Evolutionary conservation across 768 basidiomycete species (phyloP), one percentile per base, ranked within the genome.

Genomic region (Leucosporidium yakuticum): DNA sequence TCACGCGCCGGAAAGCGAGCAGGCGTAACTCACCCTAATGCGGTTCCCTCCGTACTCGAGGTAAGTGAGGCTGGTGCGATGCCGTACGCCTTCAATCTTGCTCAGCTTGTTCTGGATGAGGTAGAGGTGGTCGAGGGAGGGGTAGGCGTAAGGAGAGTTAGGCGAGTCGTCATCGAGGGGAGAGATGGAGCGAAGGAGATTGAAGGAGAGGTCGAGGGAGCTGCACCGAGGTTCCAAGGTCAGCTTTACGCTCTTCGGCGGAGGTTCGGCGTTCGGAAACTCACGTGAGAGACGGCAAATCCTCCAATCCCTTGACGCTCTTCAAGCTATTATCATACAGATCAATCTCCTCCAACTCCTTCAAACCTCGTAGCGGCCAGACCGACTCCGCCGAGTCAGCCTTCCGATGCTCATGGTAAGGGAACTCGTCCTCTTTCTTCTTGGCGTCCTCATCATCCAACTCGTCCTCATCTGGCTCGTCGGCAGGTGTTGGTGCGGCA

Each of bases 81-180:
- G 48, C 82, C 84, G 82, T 2, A 97, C 81, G 15, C 86, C 84
- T 9, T 83, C 82, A 65, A 99, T 91, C 70, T 84, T 84, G 21
- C 85, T 85, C 75, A 98, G 95, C 79, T 88, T 89, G 80, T 99
- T 97, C 79, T 99, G 96, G 7, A 99, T 91, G 74, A 99, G 91
- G 80, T 94, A 99, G 32, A 94, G 82, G 0, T 88, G 90, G 48
- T 83, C 80, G 39, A 99, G 82, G 6, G 77, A 56, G 7, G 63
- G 76, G 62, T 77, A 73, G 8, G 64, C 68, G 27, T 84, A 83
- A 5, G 79, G 80, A 4, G 95, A 82, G 63, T 81, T 77, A 15
- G 82, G 77, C 19, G 93, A 77, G 11, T 82, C 80, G 53, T 87
- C 85, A 1, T 90, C 88, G 50, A 93, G 81, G 0, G 63, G 57